Evolutionary conservation across 106 monocot species (phyloP), one percentile per base, ranked within the genome.

Genomic region (Phalaenopsis equestris): DNA sequence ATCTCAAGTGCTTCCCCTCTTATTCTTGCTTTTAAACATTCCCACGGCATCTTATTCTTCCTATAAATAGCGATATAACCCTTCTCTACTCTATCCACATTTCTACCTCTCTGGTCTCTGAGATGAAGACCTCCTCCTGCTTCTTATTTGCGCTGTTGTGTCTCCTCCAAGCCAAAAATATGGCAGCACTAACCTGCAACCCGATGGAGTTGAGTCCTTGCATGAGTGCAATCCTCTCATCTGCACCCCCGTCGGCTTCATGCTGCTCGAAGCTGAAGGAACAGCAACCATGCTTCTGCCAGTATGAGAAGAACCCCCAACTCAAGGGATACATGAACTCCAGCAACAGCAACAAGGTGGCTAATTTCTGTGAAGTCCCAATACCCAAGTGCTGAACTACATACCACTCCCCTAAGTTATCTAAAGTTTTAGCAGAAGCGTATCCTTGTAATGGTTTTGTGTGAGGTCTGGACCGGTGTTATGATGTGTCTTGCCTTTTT

Each of bases 241-340:
- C 80, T 0, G 80, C 47, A 14, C 80, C 52, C 0, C 80, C 80
- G 5, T 74, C 73, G 0, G 37, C 42, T 4, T 48, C 17, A 41
- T 81, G 80, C 36, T 81, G 80, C 73, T 24, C 45, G 4, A 24
- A 73, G 55, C 80, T 81, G 2, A 81, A 56, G 73, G 49, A 55
- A 72, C 80, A 81, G 80, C 72, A 74, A 41, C 72, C 48, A 6
- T 81, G 80, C 55, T 41, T 81, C 12, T 81, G 80, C 80, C 80
- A 81, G 56, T 81, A 81, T 36, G 49, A 52, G 73, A 81, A 21
- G 52, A 43, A 41, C 68, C 80, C 73, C 23, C 72, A 24, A 47
- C 49, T 81, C 55, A 49, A 14, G 18, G 80, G 47, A 55, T 81
- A 73, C 56, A 19, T 81, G 1, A 81, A 74, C 55, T 55, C 80